These are phyloP conservation scores for Venturia carpophila DNA, from an alignment of 2,329 filamentous ascomycete species.

Conservation along the genomic window DNA sequence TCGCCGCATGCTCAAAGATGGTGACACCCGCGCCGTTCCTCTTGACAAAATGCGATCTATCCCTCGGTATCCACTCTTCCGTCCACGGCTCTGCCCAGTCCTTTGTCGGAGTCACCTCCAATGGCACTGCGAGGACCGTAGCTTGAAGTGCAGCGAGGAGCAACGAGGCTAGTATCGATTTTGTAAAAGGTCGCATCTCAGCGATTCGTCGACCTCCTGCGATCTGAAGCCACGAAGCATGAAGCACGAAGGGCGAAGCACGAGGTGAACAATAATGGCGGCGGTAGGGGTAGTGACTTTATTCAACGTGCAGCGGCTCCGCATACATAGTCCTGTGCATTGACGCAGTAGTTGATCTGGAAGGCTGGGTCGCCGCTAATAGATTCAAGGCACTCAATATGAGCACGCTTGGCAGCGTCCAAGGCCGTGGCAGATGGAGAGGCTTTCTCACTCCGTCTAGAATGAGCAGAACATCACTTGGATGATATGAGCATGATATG, in stretches of 20 bases:
- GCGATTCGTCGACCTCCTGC: background rate
- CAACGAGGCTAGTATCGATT: background rate
- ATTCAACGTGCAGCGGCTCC: background rate
- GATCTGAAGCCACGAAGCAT: background rate
- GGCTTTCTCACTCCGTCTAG: background rate
- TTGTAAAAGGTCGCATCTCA: background rate
- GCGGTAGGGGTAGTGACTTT: no score
- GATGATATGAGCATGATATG: background rate
- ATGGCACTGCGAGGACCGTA: background rate
- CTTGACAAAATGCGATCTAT: conserved; percentile 2
- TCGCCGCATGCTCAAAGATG: conserved; percentile 43
- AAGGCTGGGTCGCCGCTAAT: background rate
- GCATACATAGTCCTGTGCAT: background rate
- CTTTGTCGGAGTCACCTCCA: background rate
- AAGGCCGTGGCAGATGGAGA: background rate
- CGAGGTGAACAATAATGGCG: background rate
- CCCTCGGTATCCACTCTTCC: conserved; percentile 1
- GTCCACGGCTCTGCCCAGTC: background rate
- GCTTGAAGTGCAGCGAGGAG: background rate
- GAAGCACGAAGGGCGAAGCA: background rate
- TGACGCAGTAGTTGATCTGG: background rate
- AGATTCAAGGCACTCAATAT: background rate
- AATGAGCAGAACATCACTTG: background rate
- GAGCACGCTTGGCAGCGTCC: background rate
- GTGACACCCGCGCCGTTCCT: conserved; percentile 36